Conservation (phyloP, 805 yeast species). For the Pichia cephalocereana region DNA sequence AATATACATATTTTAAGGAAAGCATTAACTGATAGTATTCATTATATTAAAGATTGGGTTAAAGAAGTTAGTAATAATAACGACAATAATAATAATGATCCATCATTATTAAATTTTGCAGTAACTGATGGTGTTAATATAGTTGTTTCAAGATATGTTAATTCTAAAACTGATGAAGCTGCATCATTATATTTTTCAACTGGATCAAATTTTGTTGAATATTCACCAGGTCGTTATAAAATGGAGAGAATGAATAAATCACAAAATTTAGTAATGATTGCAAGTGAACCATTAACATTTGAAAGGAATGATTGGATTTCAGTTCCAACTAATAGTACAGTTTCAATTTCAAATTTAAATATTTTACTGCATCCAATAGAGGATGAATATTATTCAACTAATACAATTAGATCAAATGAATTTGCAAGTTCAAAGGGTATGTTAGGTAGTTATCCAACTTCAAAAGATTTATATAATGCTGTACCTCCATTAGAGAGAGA, state of each 20-base stretch:
- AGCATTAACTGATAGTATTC: constrained; percentile 69
- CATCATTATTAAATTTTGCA: constrained; percentile 86
- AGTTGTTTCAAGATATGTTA: constrained; percentile 80
- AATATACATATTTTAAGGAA: constrained; percentile 48
- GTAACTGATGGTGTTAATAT: constrained; percentile 87
- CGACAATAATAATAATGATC: constrained; percentile 34
- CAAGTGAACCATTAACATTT: constrained; percentile 93
- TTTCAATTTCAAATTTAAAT: constrained; percentile 77
- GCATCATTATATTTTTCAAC: constrained; percentile 93
- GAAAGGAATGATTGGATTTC: constrained; percentile 97
- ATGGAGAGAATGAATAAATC: constrained; percentile 92
- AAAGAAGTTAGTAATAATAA: constrained; percentile 32
- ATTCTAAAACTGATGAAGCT: constrained; percentile 87
- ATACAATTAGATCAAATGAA: constrained; percentile 66
- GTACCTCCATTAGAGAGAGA: constrained; percentile 78
- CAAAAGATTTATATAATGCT: constrained; percentile 36
- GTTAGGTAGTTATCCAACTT: constrained; percentile 81
- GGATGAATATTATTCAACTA: constrained; percentile 79
- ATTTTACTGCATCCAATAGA: constrained; percentile 83
- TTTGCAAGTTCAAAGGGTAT: constrained; percentile 88
- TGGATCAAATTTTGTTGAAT: constrained; percentile 85
- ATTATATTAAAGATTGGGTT: constrained; percentile 72
- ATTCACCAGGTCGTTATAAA: constrained; percentile 82
- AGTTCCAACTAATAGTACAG: constrained; percentile 83
- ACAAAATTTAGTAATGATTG: constrained; percentile 89